Evolutionary conservation across 768 basidiomycete species (phyloP).

Genomic region (Lyophyllum shimeji): DNA sequence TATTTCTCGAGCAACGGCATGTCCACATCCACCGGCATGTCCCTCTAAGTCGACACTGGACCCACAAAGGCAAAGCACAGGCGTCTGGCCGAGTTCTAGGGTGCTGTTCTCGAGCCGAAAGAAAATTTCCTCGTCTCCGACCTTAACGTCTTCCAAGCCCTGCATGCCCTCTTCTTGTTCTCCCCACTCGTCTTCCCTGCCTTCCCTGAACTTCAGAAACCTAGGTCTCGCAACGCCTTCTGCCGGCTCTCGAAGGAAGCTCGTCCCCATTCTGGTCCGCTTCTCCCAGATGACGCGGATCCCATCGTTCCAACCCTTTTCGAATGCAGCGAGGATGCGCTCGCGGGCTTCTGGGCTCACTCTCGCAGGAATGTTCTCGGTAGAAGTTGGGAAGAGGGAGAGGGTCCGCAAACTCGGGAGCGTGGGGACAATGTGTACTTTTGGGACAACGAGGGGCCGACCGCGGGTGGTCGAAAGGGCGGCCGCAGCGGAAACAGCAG

Average conservation of each 20-base stretch:
- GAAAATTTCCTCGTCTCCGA: slow-evolving; percentile 29
- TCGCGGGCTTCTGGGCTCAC: not conserved
- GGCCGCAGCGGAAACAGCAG: slow-evolving; percentile 6
- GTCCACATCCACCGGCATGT: slow-evolving; percentile 41
- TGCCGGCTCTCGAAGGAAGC: slow-evolving; percentile 22
- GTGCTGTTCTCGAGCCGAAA: slow-evolving; percentile 13
- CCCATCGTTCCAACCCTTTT: slow-evolving; percentile 63
- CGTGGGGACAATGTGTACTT: slow-evolving; percentile 59
- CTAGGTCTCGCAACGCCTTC: not conserved
- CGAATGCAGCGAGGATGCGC: slow-evolving; percentile 49
- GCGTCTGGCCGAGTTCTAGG: slow-evolving; percentile 15
- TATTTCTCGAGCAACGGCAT: slow-evolving; percentile 32
- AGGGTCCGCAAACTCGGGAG: slow-evolving; percentile 48
- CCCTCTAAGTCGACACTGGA: slow-evolving; percentile 17
- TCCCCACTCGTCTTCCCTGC: slow-evolving; percentile 18
- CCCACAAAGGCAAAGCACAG: slow-evolving; percentile 43
- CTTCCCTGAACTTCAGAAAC: slow-evolving; percentile 17
- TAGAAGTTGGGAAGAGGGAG: slow-evolving; percentile 29
- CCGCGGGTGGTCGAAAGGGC: slow-evolving; percentile 1
- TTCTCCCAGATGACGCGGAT: slow-evolving; percentile 50
- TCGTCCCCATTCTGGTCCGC: slow-evolving; percentile 43
- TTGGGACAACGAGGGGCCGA: slow-evolving; percentile 22
- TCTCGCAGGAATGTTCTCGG: slow-evolving; percentile 32
- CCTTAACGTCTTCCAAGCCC: slow-evolving; percentile 34
- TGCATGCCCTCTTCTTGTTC: slow-evolving; percentile 31